These are phyloP conservation scores for Metrosideros polymorpha DNA, from an alignment of 441 rosid genomes.

Conservation along the genomic window DNA sequence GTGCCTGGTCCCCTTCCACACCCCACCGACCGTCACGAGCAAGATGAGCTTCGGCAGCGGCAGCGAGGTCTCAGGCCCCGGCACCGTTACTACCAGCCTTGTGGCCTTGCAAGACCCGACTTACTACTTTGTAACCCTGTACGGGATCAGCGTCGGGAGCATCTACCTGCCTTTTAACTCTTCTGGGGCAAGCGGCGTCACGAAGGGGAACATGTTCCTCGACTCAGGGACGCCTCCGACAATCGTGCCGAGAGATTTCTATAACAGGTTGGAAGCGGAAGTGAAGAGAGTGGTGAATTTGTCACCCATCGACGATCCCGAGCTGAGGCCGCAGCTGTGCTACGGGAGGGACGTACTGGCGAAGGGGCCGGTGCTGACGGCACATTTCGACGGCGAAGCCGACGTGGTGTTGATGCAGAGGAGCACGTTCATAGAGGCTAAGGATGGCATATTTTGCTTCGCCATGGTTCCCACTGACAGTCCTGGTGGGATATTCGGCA, in stretches of 20 bases:
- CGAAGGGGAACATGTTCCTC: slow-evolving; percentile 1
- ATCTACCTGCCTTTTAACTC: not conserved
- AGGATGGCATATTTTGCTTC: slow-evolving; percentile 35
- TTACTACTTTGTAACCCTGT: not conserved
- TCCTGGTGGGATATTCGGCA: slow-evolving; percentile 31
- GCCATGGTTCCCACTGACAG: slow-evolving; percentile 27
- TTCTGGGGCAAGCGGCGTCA: not conserved
- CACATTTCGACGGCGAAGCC: not conserved
- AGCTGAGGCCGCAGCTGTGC: not conserved
- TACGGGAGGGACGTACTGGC: not conserved
- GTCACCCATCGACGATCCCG: not conserved
- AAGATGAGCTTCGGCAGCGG: slow-evolving; percentile 5
- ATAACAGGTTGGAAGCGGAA: not conserved
- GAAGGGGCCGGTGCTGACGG: not conserved
- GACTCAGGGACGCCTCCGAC: slow-evolving; percentile 4
- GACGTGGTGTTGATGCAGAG: slow-evolving; percentile 20
- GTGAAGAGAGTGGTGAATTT: not conserved
- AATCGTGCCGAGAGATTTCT: not conserved
- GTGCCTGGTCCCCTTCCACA: slow-evolving; percentile 1
- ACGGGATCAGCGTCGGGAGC: not conserved
- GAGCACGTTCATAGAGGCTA: slow-evolving; percentile 29
- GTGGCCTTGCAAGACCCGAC: not conserved
- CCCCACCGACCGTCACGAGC: slow-evolving; percentile 3
- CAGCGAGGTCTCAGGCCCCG: slow-evolving; percentile 6
- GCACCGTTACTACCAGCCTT: not conserved